Evolutionary conservation across 2,329 filamentous ascomycete species (phyloP), one percentile per base, ranked within the genome.

Genomic region (Lachnellula cervina): DNA sequence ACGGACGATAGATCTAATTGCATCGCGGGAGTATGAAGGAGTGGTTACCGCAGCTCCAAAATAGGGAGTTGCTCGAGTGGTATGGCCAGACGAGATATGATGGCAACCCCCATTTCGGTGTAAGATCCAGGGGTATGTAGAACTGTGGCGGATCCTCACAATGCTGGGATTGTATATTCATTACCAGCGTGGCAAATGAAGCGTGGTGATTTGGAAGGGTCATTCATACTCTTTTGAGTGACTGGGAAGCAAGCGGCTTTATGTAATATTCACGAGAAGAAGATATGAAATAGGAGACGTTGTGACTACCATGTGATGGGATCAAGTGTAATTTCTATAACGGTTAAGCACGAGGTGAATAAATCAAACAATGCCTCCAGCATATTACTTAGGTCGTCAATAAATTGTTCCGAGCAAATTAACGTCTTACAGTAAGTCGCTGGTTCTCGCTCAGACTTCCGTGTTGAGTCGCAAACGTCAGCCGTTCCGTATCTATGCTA

Each of bases 1-100:
- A 73, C 85, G 95, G 62, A 99, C 94, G 5, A 77, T 99, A 66
- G 92, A 97, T 59, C 96, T 97, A 69, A 97, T 99, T 68, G 83
- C 84, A 60, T 88, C 88, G 59, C 84, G 95, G 69, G 91, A 96
- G 66, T 97, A 96, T 68, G 94, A 97, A 69, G 94, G 93, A 1
- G 84, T 99, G 42, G 84, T 97, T 57, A 70, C 68, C 5, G 54
- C 63, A n/a, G 65, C 67, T 38, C 62, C 63, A 23, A 69, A 69
- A 55, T 69, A 58, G 59, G 90, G 14, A 38, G 25, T 46, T n/a
- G 25, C 42, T 37, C 34, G 21, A 35, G 34, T 14, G 43, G 25
- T 35, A 32, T 32, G 28, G 28, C 23, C n/a, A 14, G 2, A 40
- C 35, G 17, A 28, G 48, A 51, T 28, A 19, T 21, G 6, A 23